phyloP scores from a whole-genome alignment of 2,329 filamentous ascomycete species.

The Fusarium caatingaense region DNA sequence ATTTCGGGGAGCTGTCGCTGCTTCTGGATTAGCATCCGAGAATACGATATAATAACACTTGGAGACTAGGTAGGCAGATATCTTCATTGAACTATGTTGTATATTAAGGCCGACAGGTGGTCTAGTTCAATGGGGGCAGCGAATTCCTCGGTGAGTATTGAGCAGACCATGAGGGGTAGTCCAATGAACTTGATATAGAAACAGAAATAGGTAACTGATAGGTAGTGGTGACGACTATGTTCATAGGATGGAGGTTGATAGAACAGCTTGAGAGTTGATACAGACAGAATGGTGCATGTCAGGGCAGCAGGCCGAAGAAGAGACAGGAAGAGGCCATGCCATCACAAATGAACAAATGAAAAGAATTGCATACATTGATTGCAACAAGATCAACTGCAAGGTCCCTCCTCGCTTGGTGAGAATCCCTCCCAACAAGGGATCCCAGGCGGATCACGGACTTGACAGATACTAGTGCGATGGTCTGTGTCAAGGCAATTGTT shows the following conservation, averaged over 20 bases:
- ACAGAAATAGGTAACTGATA: background rate
- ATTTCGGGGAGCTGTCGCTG: background rate
- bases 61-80: background rate
- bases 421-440: constrained; percentile 26
- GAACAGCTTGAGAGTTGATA: background rate
- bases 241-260: background rate
- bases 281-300: background rate
- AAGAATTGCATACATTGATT: constrained; percentile 23
- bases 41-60: background rate
- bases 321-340: background rate
- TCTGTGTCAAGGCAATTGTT: constrained; percentile 6
- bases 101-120: background rate
- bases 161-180: background rate
- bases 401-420: constrained; percentile 3
- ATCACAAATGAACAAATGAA: background rate
- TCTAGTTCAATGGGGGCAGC: background rate
- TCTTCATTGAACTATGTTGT: background rate
- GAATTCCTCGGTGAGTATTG: background rate
- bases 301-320: background rate
- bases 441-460: constrained; percentile 1
- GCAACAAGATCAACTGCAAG: background rate
- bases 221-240: background rate
- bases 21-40: constrained; percentile 10
- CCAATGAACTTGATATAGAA: background rate
- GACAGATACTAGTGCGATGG: constrained; percentile 19